Conservation (phyloP, 2,329 filamentous ascomycete species). For the Colletotrichum musae region DNA sequence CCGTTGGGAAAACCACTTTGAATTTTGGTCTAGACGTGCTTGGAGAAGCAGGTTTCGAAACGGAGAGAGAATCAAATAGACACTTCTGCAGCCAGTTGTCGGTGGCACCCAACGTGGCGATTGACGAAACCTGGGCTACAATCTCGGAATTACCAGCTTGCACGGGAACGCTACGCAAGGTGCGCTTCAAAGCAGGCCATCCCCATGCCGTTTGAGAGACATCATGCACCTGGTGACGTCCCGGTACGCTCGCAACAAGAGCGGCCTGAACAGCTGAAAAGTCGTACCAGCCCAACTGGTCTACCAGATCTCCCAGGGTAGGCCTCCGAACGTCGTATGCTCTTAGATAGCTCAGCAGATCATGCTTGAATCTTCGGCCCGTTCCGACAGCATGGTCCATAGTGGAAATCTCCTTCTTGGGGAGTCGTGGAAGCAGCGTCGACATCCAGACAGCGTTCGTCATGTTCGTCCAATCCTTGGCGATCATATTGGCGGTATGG, state of each 20-base stretch:
- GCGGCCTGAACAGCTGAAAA: conserved; percentile 79
- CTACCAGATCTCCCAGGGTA: conserved; percentile 68
- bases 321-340: conserved; percentile 74
- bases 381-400: conserved; percentile 24
- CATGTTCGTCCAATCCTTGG: conserved; percentile 89
- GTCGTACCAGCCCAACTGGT: conserved; percentile 74
- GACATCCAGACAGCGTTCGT: conserved; percentile 87
- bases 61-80: conserved; percentile 67
- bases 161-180: conserved; percentile 69
- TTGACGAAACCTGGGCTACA: conserved; percentile 81
- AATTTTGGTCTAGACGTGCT: conserved; percentile 62
- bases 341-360: conserved; percentile 80
- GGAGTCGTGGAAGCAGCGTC: conserved; percentile 72
- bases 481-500: conserved; percentile 94
- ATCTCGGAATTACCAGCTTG: conserved; percentile 61
- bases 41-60: conserved; percentile 46
- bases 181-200: conserved; percentile 77
- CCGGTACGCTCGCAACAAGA: conserved; percentile 84
- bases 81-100: conserved; percentile 80
- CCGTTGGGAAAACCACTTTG: conserved; percentile 85
- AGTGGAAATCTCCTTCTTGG: conserved; percentile 8
- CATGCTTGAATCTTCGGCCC: conserved; percentile 80
- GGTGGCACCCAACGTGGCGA: conserved; percentile 81
- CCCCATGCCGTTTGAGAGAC: conserved; percentile 77
- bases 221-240: conserved; percentile 68